Evolutionary conservation across 352 stramenopile species (phyloP).

Genomic region (Pythium phragmiticola): DNA sequence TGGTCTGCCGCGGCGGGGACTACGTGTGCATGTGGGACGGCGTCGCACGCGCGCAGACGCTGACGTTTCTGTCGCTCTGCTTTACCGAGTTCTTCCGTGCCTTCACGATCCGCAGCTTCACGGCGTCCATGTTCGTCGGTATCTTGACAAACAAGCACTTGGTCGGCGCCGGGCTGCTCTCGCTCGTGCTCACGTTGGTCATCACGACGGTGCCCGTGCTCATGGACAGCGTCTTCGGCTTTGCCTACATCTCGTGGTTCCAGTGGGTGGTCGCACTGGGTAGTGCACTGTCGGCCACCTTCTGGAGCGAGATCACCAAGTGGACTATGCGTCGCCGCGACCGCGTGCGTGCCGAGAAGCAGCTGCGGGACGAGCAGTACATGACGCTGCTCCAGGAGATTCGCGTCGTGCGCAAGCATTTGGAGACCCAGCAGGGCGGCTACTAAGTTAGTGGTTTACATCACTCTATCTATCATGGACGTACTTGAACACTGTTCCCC

Average conservation of each 20-base stretch:
- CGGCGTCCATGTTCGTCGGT: conserved; percentile 49
- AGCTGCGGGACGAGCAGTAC: conserved; percentile 46
- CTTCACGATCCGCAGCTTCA: conserved; percentile 78
- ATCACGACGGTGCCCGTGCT: conserved; percentile 55
- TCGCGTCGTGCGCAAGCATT: conserved; percentile 16
- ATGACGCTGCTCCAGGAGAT: conserved; percentile 64
- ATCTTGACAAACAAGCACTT: conserved; percentile 76
- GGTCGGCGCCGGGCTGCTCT: conserved; percentile 52
- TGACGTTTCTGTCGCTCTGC: conserved; percentile 66
- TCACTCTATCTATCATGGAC: not conserved
- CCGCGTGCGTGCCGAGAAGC: conserved; percentile 35
- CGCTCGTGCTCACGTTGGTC: conserved; percentile 49
- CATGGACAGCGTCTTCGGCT: conserved; percentile 64
- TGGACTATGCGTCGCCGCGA: conserved; percentile 40
- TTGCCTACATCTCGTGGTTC: conserved; percentile 64
- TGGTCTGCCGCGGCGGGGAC: conserved; percentile 56
- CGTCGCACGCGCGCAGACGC: conserved; percentile 63
- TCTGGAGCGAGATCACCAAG: conserved; percentile 64
- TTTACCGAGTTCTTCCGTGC: conserved; percentile 77
- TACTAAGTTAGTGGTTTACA: not conserved
- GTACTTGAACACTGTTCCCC: not conserved
- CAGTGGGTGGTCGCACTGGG: conserved; percentile 46
- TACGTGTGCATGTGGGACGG: conserved; percentile 62
- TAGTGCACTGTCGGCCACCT: conserved; percentile 46
- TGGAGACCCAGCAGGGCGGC: not conserved